Base-by-base conservation (phyloP, 2,329 filamentous ascomycete species). In the Emmonsiellopsis sp. region DNA sequence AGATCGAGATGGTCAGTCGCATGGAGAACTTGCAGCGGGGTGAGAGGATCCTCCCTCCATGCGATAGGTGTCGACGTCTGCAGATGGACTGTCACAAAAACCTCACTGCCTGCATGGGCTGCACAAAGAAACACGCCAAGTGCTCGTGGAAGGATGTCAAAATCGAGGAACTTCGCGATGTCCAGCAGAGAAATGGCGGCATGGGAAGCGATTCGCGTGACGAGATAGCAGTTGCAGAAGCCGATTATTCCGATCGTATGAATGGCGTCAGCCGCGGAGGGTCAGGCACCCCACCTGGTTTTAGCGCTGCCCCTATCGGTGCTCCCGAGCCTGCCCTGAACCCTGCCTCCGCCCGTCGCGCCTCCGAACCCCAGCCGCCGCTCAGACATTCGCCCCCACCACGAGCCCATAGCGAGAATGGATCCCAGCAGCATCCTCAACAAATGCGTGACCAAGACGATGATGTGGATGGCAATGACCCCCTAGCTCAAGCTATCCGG, bases 61-160 rank as follows among this genome's bases (percentile, higher is more conserved):
- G 89, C 65, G 90, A 95, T 66, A 79, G 89, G 38, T 95, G 89
- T 66, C 79, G 89, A 44, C 79, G 89, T 32, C 75, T 94, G 13
- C 84, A 87, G 59, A 87, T 90, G 72, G 82, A 89, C 54, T 95
- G 89, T 57, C 75, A 91, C 47, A 94, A 94, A 70, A 87, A 95
- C 58, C 75, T 93, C 40, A 94, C 89, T 0, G 88, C 89, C 7
- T 95, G 90, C 64, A 82, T 86, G 68, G 89, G 88, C 20, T 95
- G 89, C 68, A 94, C 89, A 0, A 91, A 88, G 67, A 94, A 94
- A 67, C 89, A 95, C 66, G 88, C 88, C 16, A 91, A 90, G 63
- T 95, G 89, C 67, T 84, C 83, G 11, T 95, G 89, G 89, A 87
- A 84, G 60, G 83, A 86, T 44, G 81, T 93, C n/a, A 83, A 82